These are phyloP conservation scores for Auricularia cornea DNA, from an alignment of 768 basidiomycete genomes.

Conservation along the genomic window DNA sequence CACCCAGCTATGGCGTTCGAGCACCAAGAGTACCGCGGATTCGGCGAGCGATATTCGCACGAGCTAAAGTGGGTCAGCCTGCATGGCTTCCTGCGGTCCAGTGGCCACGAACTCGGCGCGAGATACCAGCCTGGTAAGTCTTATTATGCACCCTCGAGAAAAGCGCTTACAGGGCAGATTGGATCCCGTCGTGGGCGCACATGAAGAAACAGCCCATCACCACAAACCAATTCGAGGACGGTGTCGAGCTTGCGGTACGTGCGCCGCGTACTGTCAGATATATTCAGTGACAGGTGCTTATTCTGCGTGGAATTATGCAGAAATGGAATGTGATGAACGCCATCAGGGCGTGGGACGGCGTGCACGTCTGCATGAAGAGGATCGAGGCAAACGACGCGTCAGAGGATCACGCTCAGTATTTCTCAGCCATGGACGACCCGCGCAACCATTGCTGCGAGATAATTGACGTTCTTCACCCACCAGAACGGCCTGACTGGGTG, in stretches of 20 bases:
- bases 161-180: neutral
- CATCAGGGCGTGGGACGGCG: too few relatives aligned
- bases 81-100: neutral
- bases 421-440: slow-evolving; percentile 14
- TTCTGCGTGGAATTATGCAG: too few relatives aligned
- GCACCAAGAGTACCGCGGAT: too few relatives aligned
- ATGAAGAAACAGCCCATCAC: neutral
- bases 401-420: slow-evolving; percentile 22
- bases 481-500: neutral
- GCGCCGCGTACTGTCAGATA: too few relatives aligned
- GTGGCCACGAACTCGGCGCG: neutral
- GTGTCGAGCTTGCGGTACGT: too few relatives aligned
- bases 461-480: neutral
- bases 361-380: neutral
- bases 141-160: too few relatives aligned
- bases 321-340: too few relatives aligned
- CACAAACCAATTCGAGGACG: too few relatives aligned
- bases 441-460: slow-evolving; percentile 24
- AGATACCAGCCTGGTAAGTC: neutral
- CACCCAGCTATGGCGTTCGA: too few relatives aligned
- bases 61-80: neutral
- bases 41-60: too few relatives aligned
- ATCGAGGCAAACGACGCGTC: slow-evolving; percentile 6
- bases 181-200: neutral
- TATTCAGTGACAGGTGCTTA: too few relatives aligned